Evolutionary conservation across 306 rosid species (phyloP).

Genomic region (Corylus avellana): DNA sequence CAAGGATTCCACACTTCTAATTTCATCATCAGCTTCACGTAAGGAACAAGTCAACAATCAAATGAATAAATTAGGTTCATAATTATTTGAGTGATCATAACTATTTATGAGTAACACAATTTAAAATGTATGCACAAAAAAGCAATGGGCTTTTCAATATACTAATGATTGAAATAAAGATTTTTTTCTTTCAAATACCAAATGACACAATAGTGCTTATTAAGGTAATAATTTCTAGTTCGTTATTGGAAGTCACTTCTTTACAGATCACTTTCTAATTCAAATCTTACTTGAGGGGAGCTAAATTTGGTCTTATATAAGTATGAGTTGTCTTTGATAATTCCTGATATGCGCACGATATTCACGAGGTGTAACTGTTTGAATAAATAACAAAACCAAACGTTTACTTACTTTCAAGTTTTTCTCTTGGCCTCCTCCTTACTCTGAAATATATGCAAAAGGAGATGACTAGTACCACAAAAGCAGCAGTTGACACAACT

Average conservation of each 20-base stretch:
- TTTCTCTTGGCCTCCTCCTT: constrained; percentile 13
- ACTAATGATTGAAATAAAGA: not conserved
- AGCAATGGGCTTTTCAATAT: too few species aligned
- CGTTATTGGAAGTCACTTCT: not conserved
- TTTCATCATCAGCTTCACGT: constrained; percentile 8
- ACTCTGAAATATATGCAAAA: constrained; percentile 23
- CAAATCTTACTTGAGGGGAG: too few species aligned
- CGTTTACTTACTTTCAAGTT: constrained; percentile 22
- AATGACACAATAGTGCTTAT: too few species aligned
- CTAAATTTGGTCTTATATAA: too few species aligned
- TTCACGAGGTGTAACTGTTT: not conserved
- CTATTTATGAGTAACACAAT: not conserved
- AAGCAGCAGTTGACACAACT: constrained; percentile 25
- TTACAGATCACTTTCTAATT: not conserved
- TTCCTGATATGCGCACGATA: not conserved
- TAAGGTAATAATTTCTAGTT: too few species aligned
- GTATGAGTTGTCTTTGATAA: too few species aligned
- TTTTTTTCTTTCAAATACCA: too few species aligned
- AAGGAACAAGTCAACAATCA: not conserved
- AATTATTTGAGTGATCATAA: not conserved
- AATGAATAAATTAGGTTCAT: not conserved
- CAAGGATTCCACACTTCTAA: constrained; percentile 11
- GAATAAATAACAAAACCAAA: constrained; percentile 13
- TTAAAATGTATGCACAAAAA: too few species aligned
- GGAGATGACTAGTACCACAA: constrained; percentile 13